Conservation (phyloP, 2,329 filamentous ascomycete genomes). For the Diaporthe destruens region DNA sequence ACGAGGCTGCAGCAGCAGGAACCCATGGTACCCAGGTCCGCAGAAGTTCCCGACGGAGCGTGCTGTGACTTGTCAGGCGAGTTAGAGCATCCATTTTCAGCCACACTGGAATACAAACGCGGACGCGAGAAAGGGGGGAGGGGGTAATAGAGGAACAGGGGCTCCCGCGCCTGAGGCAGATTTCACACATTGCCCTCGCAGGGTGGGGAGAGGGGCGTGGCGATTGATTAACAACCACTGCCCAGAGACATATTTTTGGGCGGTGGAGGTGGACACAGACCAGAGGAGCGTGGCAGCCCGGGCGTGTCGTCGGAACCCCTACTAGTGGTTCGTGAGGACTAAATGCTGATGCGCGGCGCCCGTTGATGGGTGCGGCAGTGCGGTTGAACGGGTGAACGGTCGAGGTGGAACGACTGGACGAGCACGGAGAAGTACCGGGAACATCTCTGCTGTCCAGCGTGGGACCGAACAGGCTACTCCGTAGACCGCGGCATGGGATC, state of each 20-base stretch:
- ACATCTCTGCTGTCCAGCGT: constrained; percentile 24
- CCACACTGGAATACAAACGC: constrained; percentile 30
- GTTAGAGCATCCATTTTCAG: constrained; percentile 34
- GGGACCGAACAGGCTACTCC: constrained; percentile 24
- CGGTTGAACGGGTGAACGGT: constrained; percentile 31
- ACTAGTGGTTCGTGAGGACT: constrained; percentile 1
- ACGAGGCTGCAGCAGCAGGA: constrained; percentile 29
- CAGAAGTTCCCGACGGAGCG: constrained; percentile 24
- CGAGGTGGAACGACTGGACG: constrained; percentile 20
- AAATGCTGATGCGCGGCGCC: neutral
- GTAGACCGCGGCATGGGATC: constrained; percentile 1
- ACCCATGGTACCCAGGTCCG: constrained; percentile 32
- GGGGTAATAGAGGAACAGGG: neutral
- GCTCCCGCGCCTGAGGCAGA: constrained; percentile 5
- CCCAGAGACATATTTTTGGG: constrained; percentile 11
- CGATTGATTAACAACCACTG: constrained; percentile 10
- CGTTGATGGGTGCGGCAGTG: constrained; percentile 32
- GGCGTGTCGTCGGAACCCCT: constrained; percentile 17
- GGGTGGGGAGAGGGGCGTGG: neutral
- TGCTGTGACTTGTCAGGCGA: constrained; percentile 32
- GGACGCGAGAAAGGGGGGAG: constrained; percentile 24
- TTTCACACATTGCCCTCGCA: constrained; percentile 19
- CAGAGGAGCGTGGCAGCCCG: neutral
- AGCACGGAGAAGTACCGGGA: constrained; percentile 32
- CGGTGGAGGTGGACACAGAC: constrained; percentile 21